Percentiles rank a stretch among this genome's conserved stretches.
Conservation (phyloP, 768 basidiomycete genomes). For the Hemileccinum rubropunctum region DNA sequence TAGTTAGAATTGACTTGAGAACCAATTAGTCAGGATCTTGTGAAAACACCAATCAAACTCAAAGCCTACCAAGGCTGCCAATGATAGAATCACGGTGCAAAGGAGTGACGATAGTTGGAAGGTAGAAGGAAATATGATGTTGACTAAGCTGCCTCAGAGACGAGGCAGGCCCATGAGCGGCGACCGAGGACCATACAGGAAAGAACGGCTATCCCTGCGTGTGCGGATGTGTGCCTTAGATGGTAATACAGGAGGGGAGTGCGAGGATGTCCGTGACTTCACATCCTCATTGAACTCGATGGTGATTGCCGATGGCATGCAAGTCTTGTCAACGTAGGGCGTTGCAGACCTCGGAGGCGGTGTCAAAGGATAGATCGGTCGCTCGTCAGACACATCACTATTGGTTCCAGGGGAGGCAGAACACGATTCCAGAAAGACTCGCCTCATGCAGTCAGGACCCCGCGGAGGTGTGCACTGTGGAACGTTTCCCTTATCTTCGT, state of each 20-base stretch:
- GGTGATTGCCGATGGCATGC: background rate
- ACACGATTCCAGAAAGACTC: background rate
- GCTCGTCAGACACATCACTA: conserved; percentile 3
- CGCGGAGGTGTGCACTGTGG: background rate
- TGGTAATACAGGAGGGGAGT: conserved; percentile 5
- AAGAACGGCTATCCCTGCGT: conserved; percentile 3
- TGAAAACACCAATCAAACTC: background rate
- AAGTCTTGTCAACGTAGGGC: background rate
- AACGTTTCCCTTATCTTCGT: background rate
- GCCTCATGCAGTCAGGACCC: background rate
- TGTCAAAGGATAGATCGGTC: conserved; percentile 4
- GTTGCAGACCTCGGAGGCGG: background rate
- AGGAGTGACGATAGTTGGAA: conserved; percentile 19
- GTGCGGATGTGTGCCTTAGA: conserved; percentile 1
- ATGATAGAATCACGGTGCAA: background rate
- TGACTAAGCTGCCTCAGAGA: background rate
- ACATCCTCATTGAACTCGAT: background rate
- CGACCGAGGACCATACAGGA: background rate
- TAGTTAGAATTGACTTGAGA: conserved; percentile 12
- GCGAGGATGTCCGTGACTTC: background rate
- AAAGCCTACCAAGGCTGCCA: background rate
- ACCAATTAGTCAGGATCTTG: background rate
- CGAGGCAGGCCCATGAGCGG: conserved; percentile 2
- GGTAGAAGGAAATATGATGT: background rate
- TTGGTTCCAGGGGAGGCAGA: background rate